Evolutionary conservation across 805 yeast species (phyloP).

Genomic region (Kodamaea kakaduensis): DNA sequence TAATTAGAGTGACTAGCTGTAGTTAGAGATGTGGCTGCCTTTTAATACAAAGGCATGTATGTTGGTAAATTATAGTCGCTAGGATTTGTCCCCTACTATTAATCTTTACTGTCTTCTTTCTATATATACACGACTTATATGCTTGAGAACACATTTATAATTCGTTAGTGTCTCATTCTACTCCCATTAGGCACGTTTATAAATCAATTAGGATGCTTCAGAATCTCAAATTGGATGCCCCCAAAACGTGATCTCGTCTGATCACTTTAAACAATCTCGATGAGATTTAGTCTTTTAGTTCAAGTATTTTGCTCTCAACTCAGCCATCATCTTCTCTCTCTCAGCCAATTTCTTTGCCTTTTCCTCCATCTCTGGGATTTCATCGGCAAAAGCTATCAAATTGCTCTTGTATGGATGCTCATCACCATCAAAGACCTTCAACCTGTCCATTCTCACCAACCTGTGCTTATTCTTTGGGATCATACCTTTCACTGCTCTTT

Average conservation of each 20-base stretch:
- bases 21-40: background rate
- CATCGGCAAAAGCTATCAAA: slow-evolving; percentile 80
- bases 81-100: no score
- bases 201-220: no score
- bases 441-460: slow-evolving; percentile 71
- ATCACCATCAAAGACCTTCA: slow-evolving; percentile 83
- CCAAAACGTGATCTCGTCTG: no score
- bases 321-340: slow-evolving; percentile 28
- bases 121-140: no score
- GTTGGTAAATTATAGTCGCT: no score
- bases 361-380: slow-evolving; percentile 49
- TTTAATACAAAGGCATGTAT: background rate
- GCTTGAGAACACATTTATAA: no score
- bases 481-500: slow-evolving; percentile 92
- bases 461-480: slow-evolving; percentile 87
- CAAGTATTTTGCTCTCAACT: slow-evolving; percentile 35
- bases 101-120: no score
- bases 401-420: slow-evolving; percentile 84
- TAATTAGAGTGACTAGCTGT: background rate
- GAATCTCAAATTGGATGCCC: no score
- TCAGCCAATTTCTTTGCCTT: slow-evolving; percentile 38
- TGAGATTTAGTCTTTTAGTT: slow-evolving; percentile 15
- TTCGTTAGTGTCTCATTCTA: no score
- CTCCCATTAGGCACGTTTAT: no score
- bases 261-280: slow-evolving; percentile 8